Evolutionary conservation across 805 yeast species (phyloP).

Genomic region (Saccharomyces mikatae): DNA sequence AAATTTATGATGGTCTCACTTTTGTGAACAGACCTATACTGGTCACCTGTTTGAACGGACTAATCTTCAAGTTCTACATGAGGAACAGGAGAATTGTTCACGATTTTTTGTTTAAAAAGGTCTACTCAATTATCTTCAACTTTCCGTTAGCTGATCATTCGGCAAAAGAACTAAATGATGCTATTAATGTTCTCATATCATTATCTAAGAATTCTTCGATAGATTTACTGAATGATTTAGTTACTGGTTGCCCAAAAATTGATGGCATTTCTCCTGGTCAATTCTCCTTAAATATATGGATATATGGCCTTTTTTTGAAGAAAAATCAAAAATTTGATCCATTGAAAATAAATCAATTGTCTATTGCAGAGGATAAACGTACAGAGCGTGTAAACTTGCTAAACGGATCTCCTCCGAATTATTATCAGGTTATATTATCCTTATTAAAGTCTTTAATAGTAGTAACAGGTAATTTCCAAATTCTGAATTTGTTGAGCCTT

Average conservation of each 20-base stretch:
- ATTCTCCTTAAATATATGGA: conserved; percentile 32
- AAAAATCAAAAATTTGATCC: conserved; percentile 23
- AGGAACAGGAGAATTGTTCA: conserved; percentile 42
- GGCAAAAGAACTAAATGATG: conserved; percentile 50
- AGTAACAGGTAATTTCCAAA: conserved; percentile 22
- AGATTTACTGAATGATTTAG: conserved; percentile 31
- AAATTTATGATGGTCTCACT: conserved; percentile 51
- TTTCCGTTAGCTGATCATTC: conserved; percentile 31
- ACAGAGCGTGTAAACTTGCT: neutral
- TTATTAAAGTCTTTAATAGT: conserved; percentile 30
- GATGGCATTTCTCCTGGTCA: neutral
- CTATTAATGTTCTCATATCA: conserved; percentile 58
- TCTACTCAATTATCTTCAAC: conserved; percentile 38
- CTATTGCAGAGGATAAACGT: conserved; percentile 6
- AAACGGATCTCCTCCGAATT: conserved; percentile 11
- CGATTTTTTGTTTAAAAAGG: conserved; percentile 50
- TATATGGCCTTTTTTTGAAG: conserved; percentile 30
- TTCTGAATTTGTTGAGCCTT: conserved; percentile 21
- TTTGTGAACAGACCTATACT: conserved; percentile 54
- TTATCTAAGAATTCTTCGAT: conserved; percentile 40
- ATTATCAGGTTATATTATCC: conserved; percentile 28
- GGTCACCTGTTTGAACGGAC: conserved; percentile 46
- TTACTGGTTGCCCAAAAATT: conserved; percentile 10
- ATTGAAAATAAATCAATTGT: conserved; percentile 2
- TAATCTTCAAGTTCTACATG: conserved; percentile 44